These are phyloP conservation scores for Bombardia bombarda DNA, from an alignment of 495 filamentous ascomycete species.

Conservation along the genomic window DNA sequence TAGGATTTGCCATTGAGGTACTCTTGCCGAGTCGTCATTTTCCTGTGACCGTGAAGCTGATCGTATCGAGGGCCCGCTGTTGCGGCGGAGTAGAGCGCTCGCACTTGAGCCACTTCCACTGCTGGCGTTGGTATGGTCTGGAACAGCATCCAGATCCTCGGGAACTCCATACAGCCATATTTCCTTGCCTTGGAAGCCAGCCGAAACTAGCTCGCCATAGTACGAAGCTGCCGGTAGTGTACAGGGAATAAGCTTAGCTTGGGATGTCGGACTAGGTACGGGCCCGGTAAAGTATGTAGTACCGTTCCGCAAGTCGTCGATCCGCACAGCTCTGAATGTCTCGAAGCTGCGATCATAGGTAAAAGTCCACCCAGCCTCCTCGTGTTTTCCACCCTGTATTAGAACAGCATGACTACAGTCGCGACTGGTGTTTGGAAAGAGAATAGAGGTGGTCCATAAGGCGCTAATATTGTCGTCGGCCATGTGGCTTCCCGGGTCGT, in stretches of 20 bases:
- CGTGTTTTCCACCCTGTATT: slow-evolving; percentile 58
- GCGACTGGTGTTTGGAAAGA: slow-evolving; percentile 70
- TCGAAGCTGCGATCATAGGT: slow-evolving; percentile 70
- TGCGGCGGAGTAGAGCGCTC: slow-evolving; percentile 25
- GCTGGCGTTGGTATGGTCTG: slow-evolving; percentile 22
- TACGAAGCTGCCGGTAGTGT: slow-evolving; percentile 62
- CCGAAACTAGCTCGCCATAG: slow-evolving; percentile 64
- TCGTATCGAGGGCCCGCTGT: slow-evolving; percentile 32
- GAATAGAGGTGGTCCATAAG: slow-evolving; percentile 82
- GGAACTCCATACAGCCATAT: slow-evolving; percentile 80
- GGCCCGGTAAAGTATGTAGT: slow-evolving; percentile 79
- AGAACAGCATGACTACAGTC: slow-evolving; percentile 72
- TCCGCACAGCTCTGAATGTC: slow-evolving; percentile 68
- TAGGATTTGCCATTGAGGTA: slow-evolving; percentile 63
- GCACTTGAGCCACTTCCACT: slow-evolving; percentile 20
- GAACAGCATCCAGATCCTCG: slow-evolving; percentile 55
- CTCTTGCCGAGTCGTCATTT: slow-evolving; percentile 22
- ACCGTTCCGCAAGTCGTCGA: slow-evolving; percentile 66
- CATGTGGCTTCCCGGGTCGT: slow-evolving; percentile 48
- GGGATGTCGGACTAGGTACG: slow-evolving; percentile 33
- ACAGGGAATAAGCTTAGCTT: slow-evolving; percentile 47
- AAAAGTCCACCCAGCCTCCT: slow-evolving; percentile 70
- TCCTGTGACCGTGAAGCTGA: slow-evolving; percentile 28
- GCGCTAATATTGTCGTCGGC: slow-evolving; percentile 63
- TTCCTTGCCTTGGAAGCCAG: slow-evolving; percentile 64